These are phyloP conservation scores for Colletotrichum scovillei DNA, from an alignment of 2,329 filamentous ascomycete species.

Conservation along the genomic window DNA sequence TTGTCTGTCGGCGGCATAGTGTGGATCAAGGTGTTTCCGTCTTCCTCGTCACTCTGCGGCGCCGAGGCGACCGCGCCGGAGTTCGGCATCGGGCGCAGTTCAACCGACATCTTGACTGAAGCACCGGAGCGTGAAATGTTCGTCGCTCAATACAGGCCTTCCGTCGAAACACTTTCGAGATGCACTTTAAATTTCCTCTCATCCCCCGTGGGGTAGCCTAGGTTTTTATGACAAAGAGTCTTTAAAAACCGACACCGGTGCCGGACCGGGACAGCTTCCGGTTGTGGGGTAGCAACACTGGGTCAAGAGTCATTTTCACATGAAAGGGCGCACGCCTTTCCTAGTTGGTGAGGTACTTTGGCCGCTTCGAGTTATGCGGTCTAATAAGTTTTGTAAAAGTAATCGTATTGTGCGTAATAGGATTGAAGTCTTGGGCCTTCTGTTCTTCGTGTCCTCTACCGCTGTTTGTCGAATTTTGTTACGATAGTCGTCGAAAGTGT, in stretches of 20 bases:
- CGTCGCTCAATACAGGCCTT: not conserved
- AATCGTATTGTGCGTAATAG: too few species aligned
- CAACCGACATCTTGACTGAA: slow-evolving; percentile 1
- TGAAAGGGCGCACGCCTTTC: not conserved
- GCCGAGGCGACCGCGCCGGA: not conserved
- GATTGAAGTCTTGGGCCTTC: too few species aligned
- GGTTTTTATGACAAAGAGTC: not conserved
- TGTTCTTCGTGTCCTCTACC: too few species aligned
- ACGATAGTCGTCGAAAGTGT: too few species aligned
- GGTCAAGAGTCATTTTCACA: not conserved
- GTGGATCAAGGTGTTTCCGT: slow-evolving; percentile 30
- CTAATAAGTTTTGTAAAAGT: not conserved
- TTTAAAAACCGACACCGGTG: not conserved
- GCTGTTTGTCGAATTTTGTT: too few species aligned
- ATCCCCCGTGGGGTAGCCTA: not conserved
- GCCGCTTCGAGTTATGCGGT: too few species aligned
- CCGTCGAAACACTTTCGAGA: too few species aligned
- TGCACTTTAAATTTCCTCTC: not conserved
- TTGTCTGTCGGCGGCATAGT: slow-evolving; percentile 37
- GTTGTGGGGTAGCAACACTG: not conserved
- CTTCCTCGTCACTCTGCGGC: slow-evolving; percentile 23
- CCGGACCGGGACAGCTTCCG: not conserved
- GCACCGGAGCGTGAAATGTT: not conserved
- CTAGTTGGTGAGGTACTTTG: not conserved
- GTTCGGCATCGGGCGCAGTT: not conserved